Evolutionary conservation across 768 basidiomycete genomes (phyloP).

Genomic region (Mycena belliarum): DNA sequence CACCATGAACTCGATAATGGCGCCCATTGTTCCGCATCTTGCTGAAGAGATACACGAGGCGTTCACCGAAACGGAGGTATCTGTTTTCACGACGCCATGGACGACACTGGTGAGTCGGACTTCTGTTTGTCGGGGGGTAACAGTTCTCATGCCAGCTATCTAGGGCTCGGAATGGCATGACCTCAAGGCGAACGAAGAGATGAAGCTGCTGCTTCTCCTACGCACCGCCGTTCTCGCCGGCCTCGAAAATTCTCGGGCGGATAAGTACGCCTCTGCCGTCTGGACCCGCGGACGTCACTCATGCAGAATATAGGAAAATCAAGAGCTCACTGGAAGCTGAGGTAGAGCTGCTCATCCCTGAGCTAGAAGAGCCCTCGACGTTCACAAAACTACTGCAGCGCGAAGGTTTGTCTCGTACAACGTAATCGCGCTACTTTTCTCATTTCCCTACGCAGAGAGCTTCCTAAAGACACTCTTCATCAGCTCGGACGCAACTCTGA

Average conservation of each 20-base stretch:
- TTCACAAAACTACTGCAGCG: constrained; percentile 38
- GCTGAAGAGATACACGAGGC: constrained; percentile 82
- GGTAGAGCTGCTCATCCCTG: constrained; percentile 61
- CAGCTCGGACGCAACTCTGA: constrained; percentile 68
- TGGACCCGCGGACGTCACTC: not conserved
- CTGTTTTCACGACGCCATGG: constrained; percentile 79
- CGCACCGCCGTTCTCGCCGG: constrained; percentile 62
- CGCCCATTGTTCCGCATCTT: constrained; percentile 87
- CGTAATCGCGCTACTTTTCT: not conserved
- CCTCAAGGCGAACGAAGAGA: constrained; percentile 53
- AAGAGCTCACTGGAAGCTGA: constrained; percentile 78
- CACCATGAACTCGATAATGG: constrained; percentile 69
- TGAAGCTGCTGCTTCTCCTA: constrained; percentile 61
- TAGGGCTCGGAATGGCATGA: constrained; percentile 69
- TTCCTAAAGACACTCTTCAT: constrained; percentile 78
- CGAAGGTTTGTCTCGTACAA: constrained; percentile 35
- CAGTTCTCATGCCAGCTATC: not conserved
- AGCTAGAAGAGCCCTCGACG: constrained; percentile 25
- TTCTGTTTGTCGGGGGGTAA: not conserved
- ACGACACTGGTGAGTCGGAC: constrained; percentile 53
- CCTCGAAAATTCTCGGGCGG: constrained; percentile 73
- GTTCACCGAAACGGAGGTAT: constrained; percentile 39
- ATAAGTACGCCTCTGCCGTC: constrained; percentile 55
- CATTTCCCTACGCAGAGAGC: constrained; percentile 43
- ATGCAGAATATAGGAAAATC: constrained; percentile 49